Conservation (phyloP, 371 early-diverging fungal genomes). For the Syncephalastrum monosporum region DNA sequence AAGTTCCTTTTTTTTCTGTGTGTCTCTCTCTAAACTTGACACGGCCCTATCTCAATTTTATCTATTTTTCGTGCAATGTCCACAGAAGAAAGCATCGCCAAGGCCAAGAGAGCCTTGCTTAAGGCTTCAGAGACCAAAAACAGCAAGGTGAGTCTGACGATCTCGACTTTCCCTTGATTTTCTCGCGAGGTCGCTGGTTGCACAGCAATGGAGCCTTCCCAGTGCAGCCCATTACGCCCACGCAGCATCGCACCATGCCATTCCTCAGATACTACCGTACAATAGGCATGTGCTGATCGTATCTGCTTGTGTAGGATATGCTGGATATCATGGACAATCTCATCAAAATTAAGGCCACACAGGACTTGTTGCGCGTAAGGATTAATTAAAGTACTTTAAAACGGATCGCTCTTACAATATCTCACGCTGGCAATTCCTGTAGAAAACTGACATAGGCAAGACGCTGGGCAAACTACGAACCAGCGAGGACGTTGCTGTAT, state of each 20-base stretch:
- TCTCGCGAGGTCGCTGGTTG: background rate
- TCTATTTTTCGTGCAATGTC: slow-evolving; percentile 2
- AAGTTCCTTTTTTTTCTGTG: slow-evolving; percentile 2
- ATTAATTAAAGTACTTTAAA: background rate
- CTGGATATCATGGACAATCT: slow-evolving; percentile 27
- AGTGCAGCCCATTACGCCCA: background rate
- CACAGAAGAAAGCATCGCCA: slow-evolving; percentile 16
- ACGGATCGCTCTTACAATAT: background rate
- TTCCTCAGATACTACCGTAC: background rate
- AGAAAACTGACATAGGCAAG: slow-evolving; percentile 79
- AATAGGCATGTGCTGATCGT: background rate
- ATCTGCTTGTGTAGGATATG: slow-evolving; percentile 18
- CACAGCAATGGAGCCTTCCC: background rate
- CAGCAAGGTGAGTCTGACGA: slow-evolving; percentile 11
- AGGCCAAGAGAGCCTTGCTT: slow-evolving; percentile 21
- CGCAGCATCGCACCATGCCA: background rate
- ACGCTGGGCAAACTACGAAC: slow-evolving; percentile 70
- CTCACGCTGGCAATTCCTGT: background rate
- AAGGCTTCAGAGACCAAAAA: slow-evolving; percentile 17
- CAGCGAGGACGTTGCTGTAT: slow-evolving; percentile 56
- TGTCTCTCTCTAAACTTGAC: slow-evolving; percentile 5
- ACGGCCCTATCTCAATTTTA: no score
- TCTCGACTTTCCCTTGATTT: background rate
- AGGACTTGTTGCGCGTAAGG: slow-evolving; percentile 32
- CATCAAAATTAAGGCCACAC: slow-evolving; percentile 26